A percentile compares a stretch with the other conserved stretches of the same genome.
phyloP scores from a whole-genome alignment of 2,329 filamentous ascomycete species.

The Fusarium setosum region DNA sequence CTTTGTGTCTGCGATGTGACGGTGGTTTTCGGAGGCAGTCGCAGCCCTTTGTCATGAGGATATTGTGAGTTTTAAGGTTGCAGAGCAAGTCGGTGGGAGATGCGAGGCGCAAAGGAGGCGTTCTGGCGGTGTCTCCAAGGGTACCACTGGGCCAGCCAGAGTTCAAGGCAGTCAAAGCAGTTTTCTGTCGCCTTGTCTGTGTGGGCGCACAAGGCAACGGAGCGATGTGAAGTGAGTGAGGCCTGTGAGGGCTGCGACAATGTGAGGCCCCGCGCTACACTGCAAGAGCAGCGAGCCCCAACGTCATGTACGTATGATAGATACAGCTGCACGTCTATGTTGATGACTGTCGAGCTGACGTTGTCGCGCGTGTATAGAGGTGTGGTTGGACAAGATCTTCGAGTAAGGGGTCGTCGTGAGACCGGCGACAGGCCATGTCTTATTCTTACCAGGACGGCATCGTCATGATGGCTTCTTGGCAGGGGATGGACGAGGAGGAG shows the following conservation, averaged over 20 bases:
- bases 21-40: conserved; percentile 10
- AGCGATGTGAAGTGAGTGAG: conserved; percentile 17
- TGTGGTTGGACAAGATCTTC: conserved; percentile 35
- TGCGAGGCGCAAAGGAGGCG: conserved; percentile 20
- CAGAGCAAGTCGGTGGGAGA: not conserved
- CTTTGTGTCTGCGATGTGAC: conserved; percentile 16
- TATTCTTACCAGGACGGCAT: conserved; percentile 29
- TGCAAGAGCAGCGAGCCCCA: conserved; percentile 23
- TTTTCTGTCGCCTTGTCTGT: conserved; percentile 34
- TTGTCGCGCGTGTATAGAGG: conserved; percentile 2
- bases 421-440: conserved; percentile 16
- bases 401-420: conserved; percentile 28
- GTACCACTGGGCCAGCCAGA: conserved; percentile 19
- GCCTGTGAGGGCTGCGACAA: too few relatives aligned
- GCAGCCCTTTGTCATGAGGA: conserved; percentile 3
- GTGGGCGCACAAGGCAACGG: conserved; percentile 16
- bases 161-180: conserved; percentile 27
- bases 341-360: conserved; percentile 17
- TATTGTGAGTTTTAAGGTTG: not conserved
- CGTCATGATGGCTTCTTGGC: conserved; percentile 25
- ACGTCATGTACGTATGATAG: conserved; percentile 32
- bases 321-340: conserved; percentile 12
- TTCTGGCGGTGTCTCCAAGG: conserved; percentile 5
- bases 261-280: conserved; percentile 35
- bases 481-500: conserved; percentile 8